These are phyloP conservation scores for Ustilago crameri DNA, from an alignment of 1,284 basidiomycete genomes.

Conservation along the genomic window DNA sequence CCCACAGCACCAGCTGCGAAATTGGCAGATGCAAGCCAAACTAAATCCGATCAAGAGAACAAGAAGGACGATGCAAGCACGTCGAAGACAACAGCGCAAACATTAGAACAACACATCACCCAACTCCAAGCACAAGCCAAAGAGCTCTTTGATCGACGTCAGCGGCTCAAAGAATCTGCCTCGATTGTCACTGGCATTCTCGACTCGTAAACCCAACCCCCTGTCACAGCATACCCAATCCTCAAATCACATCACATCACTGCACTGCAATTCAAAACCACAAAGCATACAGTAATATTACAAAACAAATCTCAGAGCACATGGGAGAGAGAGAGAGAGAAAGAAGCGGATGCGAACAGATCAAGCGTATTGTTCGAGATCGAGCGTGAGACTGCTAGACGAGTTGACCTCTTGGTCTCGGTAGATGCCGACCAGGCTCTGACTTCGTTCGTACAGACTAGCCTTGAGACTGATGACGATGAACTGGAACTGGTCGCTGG, in stretches of 20 bases:
- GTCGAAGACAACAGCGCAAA: not conserved
- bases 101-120: constrained; percentile 6
- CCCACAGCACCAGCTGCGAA: not conserved
- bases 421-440: constrained; percentile 91
- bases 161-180: constrained; percentile 34
- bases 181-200: constrained; percentile 36
- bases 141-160: constrained; percentile 31
- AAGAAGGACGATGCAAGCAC: not conserved
- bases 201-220: constrained; percentile 9
- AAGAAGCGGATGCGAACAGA: too few species aligned
- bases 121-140: constrained; percentile 26
- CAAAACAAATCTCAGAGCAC: too few species aligned
- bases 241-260: too few species aligned
- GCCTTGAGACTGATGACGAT: constrained; percentile 93
- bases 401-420: constrained; percentile 93
- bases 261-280: not conserved
- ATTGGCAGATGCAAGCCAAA: not conserved
- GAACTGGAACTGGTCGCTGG: constrained; percentile 82
- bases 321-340: not conserved
- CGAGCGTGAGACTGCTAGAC: constrained; percentile 85
- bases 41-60: not conserved
- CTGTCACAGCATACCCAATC: not conserved
- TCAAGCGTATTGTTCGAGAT: constrained; percentile 73
- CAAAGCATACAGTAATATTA: too few species aligned
- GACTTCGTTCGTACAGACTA: constrained; percentile 83